Conservation (phyloP, 2,329 filamentous ascomycete genomes). For the Nigrospora sphaerica region DNA sequence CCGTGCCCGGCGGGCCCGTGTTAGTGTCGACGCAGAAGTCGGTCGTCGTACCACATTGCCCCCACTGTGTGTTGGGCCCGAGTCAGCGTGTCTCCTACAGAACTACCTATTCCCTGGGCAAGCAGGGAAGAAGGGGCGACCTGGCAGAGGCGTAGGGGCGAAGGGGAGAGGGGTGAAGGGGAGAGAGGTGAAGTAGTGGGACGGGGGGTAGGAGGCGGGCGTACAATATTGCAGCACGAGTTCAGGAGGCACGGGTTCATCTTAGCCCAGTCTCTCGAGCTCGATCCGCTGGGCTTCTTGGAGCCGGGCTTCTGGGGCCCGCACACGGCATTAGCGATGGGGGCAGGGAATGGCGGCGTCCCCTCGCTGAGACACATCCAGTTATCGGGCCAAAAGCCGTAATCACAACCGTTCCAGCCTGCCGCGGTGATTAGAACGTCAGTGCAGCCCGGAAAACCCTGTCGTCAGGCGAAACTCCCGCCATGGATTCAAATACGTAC, state of each 20-base stretch:
- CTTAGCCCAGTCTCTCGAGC: conserved; percentile 7
- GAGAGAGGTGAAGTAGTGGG: too few relatives aligned
- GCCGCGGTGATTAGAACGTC: not conserved
- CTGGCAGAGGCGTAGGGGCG: too few relatives aligned
- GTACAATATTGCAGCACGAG: conserved; percentile 1
- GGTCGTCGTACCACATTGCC: conserved; percentile 27
- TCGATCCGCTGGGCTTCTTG: not conserved
- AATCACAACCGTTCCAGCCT: not conserved
- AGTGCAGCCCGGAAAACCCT: not conserved
- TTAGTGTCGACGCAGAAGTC: conserved; percentile 25
- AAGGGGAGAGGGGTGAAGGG: too few relatives aligned
- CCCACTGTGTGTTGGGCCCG: conserved; percentile 12
- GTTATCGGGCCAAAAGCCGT: not conserved
- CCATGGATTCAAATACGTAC: not conserved
- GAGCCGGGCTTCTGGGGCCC: conserved; percentile 12
- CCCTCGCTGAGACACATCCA: conserved; percentile 29
- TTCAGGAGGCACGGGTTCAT: conserved; percentile 6
- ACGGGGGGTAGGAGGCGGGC: too few relatives aligned
- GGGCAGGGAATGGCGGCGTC: conserved; percentile 25
- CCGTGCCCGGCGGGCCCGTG: conserved; percentile 29
- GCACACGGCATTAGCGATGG: conserved; percentile 23
- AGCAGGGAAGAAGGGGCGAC: too few relatives aligned
- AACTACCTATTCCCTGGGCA: too few relatives aligned
- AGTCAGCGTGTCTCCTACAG: too few relatives aligned
- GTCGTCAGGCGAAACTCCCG: not conserved